Conservation (phyloP, 73 alveolate genomes). For the Loxodes magnus region DNA sequence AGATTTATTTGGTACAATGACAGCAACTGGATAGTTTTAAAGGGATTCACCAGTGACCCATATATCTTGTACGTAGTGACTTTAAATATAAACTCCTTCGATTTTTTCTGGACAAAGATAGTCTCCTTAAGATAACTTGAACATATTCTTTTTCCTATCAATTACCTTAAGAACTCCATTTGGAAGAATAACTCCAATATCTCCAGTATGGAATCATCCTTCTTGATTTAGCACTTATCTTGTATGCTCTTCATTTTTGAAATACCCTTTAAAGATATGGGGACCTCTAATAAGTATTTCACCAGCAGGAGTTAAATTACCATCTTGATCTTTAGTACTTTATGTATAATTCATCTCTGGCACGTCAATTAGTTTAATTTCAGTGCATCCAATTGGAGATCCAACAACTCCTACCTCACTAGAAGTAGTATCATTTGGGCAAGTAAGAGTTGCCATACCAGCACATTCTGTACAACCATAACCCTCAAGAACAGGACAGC, state of each 20-base stretch:
- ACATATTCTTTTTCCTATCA: conserved; percentile 95
- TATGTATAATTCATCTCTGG: conserved; percentile 76
- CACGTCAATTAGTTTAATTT: conserved; percentile 76
- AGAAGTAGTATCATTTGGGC: conserved; percentile 30
- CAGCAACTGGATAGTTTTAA: conserved; percentile 41
- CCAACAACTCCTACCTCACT: conserved; percentile 84
- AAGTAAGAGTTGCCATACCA: conserved; percentile 44
- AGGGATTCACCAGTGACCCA: conserved; percentile 75
- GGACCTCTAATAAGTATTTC: conserved; percentile 80
- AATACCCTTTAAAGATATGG: conserved; percentile 56
- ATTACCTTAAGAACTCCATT: conserved; percentile 83
- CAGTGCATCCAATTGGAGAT: conserved; percentile 56
- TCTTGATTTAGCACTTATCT: conserved; percentile 67
- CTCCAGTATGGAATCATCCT: conserved; percentile 91
- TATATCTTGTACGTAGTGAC: conserved; percentile 39
- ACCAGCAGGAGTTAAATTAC: conserved; percentile 73
- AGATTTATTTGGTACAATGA: conserved; percentile 62
- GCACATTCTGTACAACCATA: conserved; percentile 57
- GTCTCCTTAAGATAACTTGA: conserved; percentile 93
- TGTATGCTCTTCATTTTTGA: conserved; percentile 50
- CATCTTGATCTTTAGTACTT: conserved; percentile 43
- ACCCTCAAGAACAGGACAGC: conserved; percentile 42
- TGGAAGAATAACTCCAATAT: conserved; percentile 62
- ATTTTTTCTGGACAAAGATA: conserved; percentile 95
- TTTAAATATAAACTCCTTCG: conserved; percentile 54